A percentile compares a stretch with the other conserved stretches of the same genome.
Conservation (phyloP, 352 stramenopile species). For the Pythium aphanidermatum region DNA sequence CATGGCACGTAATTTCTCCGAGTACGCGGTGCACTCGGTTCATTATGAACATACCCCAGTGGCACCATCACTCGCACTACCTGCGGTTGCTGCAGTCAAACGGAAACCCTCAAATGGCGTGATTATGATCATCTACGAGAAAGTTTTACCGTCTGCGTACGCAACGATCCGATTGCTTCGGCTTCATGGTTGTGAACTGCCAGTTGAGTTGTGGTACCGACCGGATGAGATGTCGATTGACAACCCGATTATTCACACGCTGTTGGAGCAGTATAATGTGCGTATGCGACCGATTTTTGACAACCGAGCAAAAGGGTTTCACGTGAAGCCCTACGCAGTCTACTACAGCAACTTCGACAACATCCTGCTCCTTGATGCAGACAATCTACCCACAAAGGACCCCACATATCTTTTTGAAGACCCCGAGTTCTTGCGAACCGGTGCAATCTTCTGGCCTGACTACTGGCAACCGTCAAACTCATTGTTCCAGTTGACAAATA, state of each 20-base stretch:
- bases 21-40: conserved; percentile 65
- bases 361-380: conserved; percentile 71
- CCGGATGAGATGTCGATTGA: conserved; percentile 83
- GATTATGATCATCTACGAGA: conserved; percentile 84
- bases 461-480: conserved; percentile 81
- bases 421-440: conserved; percentile 60
- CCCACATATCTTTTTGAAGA: conserved; percentile 83
- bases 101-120: conserved; percentile 62
- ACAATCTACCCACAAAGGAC: conserved; percentile 78
- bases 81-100: conserved; percentile 33
- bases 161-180: conserved; percentile 74
- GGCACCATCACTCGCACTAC: conserved; percentile 59
- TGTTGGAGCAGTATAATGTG: conserved; percentile 68
- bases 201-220: conserved; percentile 82
- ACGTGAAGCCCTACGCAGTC: conserved; percentile 80
- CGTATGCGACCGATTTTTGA: conserved; percentile 80
- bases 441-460: conserved; percentile 84
- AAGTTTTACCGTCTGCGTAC: conserved; percentile 69
- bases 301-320: conserved; percentile 59
- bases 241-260: conserved; percentile 66
- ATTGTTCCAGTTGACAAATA: conserved; percentile 73
- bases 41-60: conserved; percentile 65
- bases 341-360: conserved; percentile 87
- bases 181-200: conserved; percentile 66
- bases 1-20: conserved; percentile 79